Conservation (phyloP, 148 eudicot genomes). For the Simmondsia chinensis region DNA sequence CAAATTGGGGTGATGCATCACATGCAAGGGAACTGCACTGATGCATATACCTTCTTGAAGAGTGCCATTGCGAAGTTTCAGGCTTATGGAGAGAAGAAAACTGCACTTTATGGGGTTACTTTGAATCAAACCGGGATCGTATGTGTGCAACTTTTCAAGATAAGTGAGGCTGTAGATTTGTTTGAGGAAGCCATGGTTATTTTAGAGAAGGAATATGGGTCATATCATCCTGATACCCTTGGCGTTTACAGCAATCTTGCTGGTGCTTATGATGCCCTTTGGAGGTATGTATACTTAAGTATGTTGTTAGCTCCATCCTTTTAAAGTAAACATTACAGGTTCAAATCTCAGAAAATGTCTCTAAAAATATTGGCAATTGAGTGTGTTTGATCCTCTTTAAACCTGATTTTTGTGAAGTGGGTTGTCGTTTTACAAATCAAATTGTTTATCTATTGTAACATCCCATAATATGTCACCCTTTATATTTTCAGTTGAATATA, state of each 20-base stretch:
- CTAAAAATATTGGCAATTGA: no score
- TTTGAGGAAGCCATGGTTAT: constrained; percentile 63
- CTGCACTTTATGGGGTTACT: constrained; percentile 52
- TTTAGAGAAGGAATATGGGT: constrained; percentile 64
- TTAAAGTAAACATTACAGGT: no score
- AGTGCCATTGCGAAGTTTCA: constrained; percentile 50
- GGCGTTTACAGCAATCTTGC: constrained; percentile 87
- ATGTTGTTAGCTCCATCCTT: no score
- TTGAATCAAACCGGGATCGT: constrained; percentile 77
- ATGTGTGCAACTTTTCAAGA: constrained; percentile 48
- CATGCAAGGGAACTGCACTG: constrained; percentile 39
- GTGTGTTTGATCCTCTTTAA: no score
- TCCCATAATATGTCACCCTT: no score
- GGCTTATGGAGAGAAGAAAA: constrained; percentile 42
- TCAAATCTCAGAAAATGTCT: no score
- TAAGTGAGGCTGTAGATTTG: constrained; percentile 63
- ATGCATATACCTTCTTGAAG: constrained; percentile 41
- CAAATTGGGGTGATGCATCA: constrained; percentile 73
- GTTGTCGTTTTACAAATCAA: no score
- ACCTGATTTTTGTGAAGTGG: no score
- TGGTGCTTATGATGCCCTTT: constrained; percentile 87
- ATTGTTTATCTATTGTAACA: no score
- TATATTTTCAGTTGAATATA: no score
- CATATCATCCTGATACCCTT: constrained; percentile 63
- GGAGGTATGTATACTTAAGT: constrained; percentile 36